Base-by-base conservation (phyloP, 2,329 filamentous ascomycete genomes). In the Huntiella abstrusa region DNA sequence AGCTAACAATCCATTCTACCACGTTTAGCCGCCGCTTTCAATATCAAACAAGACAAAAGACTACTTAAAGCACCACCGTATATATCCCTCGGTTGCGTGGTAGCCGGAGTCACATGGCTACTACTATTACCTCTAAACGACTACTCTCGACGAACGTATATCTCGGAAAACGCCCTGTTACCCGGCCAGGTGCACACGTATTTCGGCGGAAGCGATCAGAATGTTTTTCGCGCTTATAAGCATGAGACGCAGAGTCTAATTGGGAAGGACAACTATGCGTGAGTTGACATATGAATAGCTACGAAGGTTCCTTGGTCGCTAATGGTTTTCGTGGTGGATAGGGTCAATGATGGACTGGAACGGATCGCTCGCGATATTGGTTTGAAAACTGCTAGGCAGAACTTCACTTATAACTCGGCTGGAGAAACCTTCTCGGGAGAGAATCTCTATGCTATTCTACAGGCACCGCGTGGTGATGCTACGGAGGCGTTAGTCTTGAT, bases 141-240 rank as follows among this genome's bases (percentile, higher is more conserved):
- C 53, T 94, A 96, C 65, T 94, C 86, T 43, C 77, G 91, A 53
- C 72, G 75, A 50, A 98, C 88, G 1, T 98, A 98, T 62, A 91
- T 98, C 49, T 96, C 88, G 38, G 91, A 98, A 62, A 98, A 98
- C 60, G 91, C 91, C 8, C 75, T 98, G 33, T 68, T 98, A 11
- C 91, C 91, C 0, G 91, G 87, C 2, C 91, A 98, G 62, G 91
- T 96, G 6, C 88, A 96, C 64, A 94, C 91, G 1, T 98, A 98
- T 62, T 98, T 98, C 59, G 80, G 83, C 5, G 91, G 91, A 13
- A 94, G 85, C 60, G 91, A 98, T 59, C 87, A 96, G 65, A 83
- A 95, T 61, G 75, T 96, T 53, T 87, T 96, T 57, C 74, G 86
- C 41, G 91, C 85, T 5, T 96, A 92, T 60, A 77, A 81, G 56